Evolutionary conservation across 257 asterid species (phyloP).

Genomic region (Asclepias syriaca): DNA sequence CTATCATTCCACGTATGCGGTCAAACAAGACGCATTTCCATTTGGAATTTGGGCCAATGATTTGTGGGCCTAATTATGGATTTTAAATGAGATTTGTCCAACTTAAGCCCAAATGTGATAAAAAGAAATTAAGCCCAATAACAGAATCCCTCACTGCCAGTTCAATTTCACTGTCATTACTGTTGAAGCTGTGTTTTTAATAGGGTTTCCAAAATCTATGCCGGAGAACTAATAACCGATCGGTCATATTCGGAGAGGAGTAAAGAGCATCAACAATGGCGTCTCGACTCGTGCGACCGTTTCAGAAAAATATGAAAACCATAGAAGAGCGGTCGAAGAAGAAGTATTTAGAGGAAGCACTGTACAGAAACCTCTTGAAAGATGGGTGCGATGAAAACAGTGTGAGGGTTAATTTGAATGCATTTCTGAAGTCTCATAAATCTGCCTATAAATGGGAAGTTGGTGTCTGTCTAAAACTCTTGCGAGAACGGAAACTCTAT

Average conservation of each 20-base stretch:
- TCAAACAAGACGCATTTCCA: too few species aligned
- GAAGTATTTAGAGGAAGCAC: constrained; percentile 74
- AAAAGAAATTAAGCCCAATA: background rate
- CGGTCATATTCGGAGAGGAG: background rate
- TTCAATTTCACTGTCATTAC: background rate
- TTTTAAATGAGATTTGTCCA: background rate
- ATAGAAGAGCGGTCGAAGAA: constrained; percentile 58
- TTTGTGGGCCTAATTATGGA: background rate
- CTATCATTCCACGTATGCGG: too few species aligned
- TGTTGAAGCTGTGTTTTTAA: background rate
- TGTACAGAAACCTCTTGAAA: constrained; percentile 68
- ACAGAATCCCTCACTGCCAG: background rate
- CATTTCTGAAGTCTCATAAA: constrained; percentile 60
- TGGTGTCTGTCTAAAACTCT: constrained; percentile 60
- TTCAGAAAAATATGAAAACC: constrained; percentile 49
- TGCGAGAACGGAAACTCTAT: constrained; percentile 69
- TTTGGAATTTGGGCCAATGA: too few species aligned
- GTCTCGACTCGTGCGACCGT: constrained; percentile 69
- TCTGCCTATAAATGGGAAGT: constrained; percentile 93
- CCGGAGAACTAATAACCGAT: background rate
- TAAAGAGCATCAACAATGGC: constrained; percentile 35
- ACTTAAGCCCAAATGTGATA: background rate
- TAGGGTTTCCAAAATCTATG: constrained; percentile 1
- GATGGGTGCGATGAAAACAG: constrained; percentile 60
- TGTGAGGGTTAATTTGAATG: constrained; percentile 55